A percentile compares a stretch with the other conserved stretches of the same genome.
phyloP scores from a whole-genome alignment of 768 basidiomycete genomes.

The Kwoniella bestiolae region DNA sequence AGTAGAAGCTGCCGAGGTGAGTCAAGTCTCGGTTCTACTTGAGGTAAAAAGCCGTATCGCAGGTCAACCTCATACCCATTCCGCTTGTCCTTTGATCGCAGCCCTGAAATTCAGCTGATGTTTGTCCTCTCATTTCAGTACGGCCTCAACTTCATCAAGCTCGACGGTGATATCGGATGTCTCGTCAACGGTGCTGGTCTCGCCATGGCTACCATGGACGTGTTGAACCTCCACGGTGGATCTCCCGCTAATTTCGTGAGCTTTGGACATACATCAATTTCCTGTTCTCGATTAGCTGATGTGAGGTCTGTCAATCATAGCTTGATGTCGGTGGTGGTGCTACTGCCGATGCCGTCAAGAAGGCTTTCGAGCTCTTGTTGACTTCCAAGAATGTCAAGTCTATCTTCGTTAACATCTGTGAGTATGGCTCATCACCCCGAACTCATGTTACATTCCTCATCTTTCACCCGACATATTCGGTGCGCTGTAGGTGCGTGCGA shows the following conservation, averaged over 20 bases:
- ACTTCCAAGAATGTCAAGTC: slow-evolving; percentile 91
- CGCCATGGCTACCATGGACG: slow-evolving; percentile 99
- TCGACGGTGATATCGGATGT: slow-evolving; percentile 95
- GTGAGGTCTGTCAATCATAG: slow-evolving; percentile 17
- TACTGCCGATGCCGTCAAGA: slow-evolving; percentile 99
- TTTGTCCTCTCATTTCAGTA: slow-evolving; percentile 58
- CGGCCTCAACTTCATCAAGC: slow-evolving; percentile 97
- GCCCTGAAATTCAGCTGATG: not conserved
- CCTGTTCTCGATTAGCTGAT: not conserved
- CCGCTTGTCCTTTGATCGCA: too few relatives aligned
- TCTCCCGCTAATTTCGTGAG: slow-evolving; percentile 89
- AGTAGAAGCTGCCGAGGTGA: slow-evolving; percentile 86
- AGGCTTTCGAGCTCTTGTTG: slow-evolving; percentile 94
- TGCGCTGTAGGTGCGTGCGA: too few relatives aligned
- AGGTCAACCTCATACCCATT: too few relatives aligned
- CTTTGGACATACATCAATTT: not conserved
- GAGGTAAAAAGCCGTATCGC: too few relatives aligned
- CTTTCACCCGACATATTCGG: too few relatives aligned
- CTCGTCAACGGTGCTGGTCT: slow-evolving; percentile 97
- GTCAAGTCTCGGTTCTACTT: slow-evolving; percentile 2
- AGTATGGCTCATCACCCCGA: too few relatives aligned
- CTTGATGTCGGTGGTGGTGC: slow-evolving; percentile 96
- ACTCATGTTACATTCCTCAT: too few relatives aligned
- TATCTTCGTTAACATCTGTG: slow-evolving; percentile 86
- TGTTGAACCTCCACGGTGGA: slow-evolving; percentile 89